Percentiles rank a stretch among this genome's conserved stretches.
Conservation (phyloP, 495 filamentous ascomycete genomes). For the Lophiotrema nucula region DNA sequence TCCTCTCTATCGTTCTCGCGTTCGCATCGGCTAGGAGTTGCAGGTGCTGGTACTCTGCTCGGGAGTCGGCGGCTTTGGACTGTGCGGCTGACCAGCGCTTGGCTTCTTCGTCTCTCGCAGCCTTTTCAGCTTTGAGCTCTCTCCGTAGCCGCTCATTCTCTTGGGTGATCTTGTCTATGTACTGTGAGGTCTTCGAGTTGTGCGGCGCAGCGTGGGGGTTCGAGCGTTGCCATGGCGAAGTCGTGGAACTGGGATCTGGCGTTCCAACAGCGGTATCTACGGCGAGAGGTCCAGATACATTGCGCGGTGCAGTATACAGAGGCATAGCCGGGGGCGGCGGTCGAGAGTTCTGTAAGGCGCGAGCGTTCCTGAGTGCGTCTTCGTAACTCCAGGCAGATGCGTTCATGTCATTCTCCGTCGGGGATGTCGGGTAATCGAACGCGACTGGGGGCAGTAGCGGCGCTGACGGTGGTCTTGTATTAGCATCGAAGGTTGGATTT, state of each 20-base stretch:
- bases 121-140: constrained; percentile 25
- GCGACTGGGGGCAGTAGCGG: not conserved
- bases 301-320: constrained; percentile 22
- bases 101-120: constrained; percentile 24
- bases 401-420: constrained; percentile 19
- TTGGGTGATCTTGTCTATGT: constrained; percentile 29
- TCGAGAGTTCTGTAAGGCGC: not conserved
- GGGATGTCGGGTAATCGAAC: not conserved
- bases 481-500: not conserved
- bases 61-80: constrained; percentile 21
- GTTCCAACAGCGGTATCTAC: constrained; percentile 10
- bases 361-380: not conserved
- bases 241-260: not conserved
- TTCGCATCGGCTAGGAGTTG: constrained; percentile 31
- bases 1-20: constrained; percentile 26
- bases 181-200: constrained; percentile 32
- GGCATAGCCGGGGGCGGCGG: not conserved
- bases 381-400: constrained; percentile 4
- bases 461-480: not conserved
- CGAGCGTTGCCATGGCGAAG: constrained; percentile 18
- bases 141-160: constrained; percentile 30
- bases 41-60: constrained; percentile 28
- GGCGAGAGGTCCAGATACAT: constrained; percentile 25
- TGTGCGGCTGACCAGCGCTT: constrained; percentile 18
- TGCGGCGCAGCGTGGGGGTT: constrained; percentile 23